Evolutionary conservation across 768 basidiomycete species (phyloP), one percentile per base, ranked within the genome.

Genomic region (Boletus vermiculosoides): DNA sequence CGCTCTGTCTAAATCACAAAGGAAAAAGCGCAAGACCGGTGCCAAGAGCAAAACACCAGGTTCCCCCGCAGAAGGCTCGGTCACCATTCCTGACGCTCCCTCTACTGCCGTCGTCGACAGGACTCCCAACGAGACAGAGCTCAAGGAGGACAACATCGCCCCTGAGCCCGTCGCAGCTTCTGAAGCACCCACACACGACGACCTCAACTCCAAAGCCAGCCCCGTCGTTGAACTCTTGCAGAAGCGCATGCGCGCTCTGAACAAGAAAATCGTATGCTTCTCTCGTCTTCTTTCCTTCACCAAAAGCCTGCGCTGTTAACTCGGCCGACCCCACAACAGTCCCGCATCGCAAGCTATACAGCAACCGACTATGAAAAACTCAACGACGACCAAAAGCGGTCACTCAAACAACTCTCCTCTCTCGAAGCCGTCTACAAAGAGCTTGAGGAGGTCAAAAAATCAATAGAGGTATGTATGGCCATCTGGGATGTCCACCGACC

Each of bases 371-470:
- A 80, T 4, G 84, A 86, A 53, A 87, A 88, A 65, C 81, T 95
- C 52, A 92, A 96, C 60, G 90, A 93, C 41, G 94, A 96, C 72
- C 94, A 97, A 74, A 88, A 81, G 61, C 83, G 86, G 34, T 78
- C 81, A 2, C 64, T 94, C 51, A 88, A 83, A 61, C 85, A 82
- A 18, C 83, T 96, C 44, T 82, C 93, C 11, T 77, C 79, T 7
- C 77, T 95, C 22, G 92, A 95, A 66, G 89, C 86, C 11, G 78
- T 86, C 40, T 81, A 86, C 62, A 92, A 90, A 66, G 94, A 95
- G 64, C 74, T 96, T 15, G 85, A 83, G 25, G 94, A 94, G 55
- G 82, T 94, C 44, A 89, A 88, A 72, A 93, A 90, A 70, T 83
- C 81, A 41, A 80, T 94, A 59, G 92, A 96, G 83, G 94, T 93